Evolutionary conservation across 2,329 filamentous ascomycete genomes (phyloP).

Genomic region (Coniochaeta prunicola): DNA sequence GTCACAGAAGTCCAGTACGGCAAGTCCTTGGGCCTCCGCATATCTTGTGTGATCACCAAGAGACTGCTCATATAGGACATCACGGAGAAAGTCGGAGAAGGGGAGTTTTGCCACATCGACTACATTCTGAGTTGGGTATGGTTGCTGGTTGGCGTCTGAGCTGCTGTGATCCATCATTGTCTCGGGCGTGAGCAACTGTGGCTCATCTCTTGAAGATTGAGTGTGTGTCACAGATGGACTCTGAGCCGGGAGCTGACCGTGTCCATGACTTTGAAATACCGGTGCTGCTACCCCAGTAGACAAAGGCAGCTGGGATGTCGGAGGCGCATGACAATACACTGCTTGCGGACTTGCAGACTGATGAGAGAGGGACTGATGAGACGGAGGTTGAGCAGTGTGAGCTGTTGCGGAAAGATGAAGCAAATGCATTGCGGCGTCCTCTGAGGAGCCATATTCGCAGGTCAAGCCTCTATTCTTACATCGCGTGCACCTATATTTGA

Average conservation of each 20-base stretch:
- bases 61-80: conserved; percentile 41
- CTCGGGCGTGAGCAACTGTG: conserved; percentile 27
- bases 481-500: conserved; percentile 31
- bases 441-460: conserved; percentile 33
- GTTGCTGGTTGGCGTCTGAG: conserved; percentile 9
- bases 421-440: conserved; percentile 34
- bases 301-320: background rate
- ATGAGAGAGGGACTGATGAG: conserved; percentile 2
- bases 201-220: conserved; percentile 22
- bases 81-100: conserved; percentile 43
- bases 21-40: conserved; percentile 32
- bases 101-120: conserved; percentile 27
- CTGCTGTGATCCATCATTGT: conserved; percentile 21
- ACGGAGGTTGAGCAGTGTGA: conserved; percentile 14
- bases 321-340: conserved; percentile 3
- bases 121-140: conserved; percentile 8
- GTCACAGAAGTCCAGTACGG: conserved; percentile 42
- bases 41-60: conserved; percentile 24
- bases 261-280: conserved; percentile 7
- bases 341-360: conserved; percentile 9
- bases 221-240: conserved; percentile 17
- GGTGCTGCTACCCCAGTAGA: background rate
- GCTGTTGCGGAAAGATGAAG: conserved; percentile 32
- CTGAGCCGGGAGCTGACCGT: conserved; percentile 12
- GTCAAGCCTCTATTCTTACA: conserved; percentile 38